Base-by-base conservation (phyloP, 805 yeast genomes). In the Dipodascus geniculatus region DNA sequence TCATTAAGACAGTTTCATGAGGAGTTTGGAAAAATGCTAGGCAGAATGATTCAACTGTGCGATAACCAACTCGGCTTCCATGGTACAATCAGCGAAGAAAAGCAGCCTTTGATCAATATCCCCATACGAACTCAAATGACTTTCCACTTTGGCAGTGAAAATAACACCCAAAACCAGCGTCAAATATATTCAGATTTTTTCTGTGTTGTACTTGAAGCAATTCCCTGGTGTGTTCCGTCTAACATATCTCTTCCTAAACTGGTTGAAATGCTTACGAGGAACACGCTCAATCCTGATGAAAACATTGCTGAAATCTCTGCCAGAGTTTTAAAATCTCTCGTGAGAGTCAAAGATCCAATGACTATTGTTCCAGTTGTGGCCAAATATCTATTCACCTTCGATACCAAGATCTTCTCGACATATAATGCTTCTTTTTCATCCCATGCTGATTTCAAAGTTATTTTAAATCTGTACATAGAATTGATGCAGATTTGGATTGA, bases 401-500 rank as follows among this genome's bases (percentile, higher is more conserved):
- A 82, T 57, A 96, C 88, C 49, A 58, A 60, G 35, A 48, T 62
- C 2, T 71, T 70, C 47, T 19, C 35, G 6, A 65, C 69, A n/a
- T 77, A 80, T 60, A 78, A 82, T 52, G 71, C 79, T 23, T 78
- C 80, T 1, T 81, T 79, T 60, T 65, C 83, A 44, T 76, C 82
- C 9, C 81, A 90, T 0, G 70, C 75, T 3, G 84, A 80, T 52
- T 85, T 83, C 59, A 77, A 78, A 50, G 70, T 71, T 48, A 64
- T 86, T 1, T 67, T 91, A 51, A 55, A 78, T 55, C 73, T 89
- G 0, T 93, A 90, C 58, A 84, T 87, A 1, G 95, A 87, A 28
- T 67, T 93, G 20, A 70, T 93, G 23, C 82, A 80, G 53, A 81
- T 87, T 55, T 93, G 99, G 99, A 68, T 89, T 16, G 60, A 56